These are phyloP conservation scores for Proliferodiscus dingleyae DNA, from an alignment of 2,329 filamentous ascomycete genomes.

Conservation along the genomic window DNA sequence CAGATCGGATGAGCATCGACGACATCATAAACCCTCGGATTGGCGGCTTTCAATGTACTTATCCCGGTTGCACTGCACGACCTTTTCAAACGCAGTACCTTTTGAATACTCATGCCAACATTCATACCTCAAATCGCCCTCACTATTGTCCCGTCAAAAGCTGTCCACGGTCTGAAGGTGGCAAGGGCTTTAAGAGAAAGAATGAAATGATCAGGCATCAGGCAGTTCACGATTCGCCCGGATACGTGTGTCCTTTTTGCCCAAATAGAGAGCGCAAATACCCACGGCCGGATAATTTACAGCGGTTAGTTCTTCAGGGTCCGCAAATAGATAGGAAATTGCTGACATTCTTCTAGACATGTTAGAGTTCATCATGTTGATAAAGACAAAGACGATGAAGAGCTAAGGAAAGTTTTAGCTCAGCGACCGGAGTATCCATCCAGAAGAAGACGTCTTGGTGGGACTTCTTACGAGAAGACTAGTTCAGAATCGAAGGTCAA, in stretches of 20 bases:
- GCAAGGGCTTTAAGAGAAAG: conserved; percentile 66
- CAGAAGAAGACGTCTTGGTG: too few species aligned
- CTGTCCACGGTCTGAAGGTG: conserved; percentile 58
- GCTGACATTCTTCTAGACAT: too few species aligned
- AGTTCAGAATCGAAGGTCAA: too few species aligned
- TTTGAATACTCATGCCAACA: conserved; percentile 57
- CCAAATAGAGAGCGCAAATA: conserved; percentile 91
- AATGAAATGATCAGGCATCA: conserved; percentile 74
- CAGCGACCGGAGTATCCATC: conserved; percentile 81
- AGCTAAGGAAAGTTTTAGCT: conserved; percentile 75
- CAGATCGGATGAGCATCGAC: conserved; percentile 55
- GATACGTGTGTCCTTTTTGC: conserved; percentile 95
- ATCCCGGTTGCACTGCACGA: conserved; percentile 60
- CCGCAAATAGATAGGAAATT: too few species aligned
- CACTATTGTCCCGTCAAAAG: conserved; percentile 61
- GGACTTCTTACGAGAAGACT: too few species aligned
- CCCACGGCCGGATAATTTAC: conserved; percentile 89
- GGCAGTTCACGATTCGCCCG: conserved; percentile 87
- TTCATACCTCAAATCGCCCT: conserved; percentile 60
- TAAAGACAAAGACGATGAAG: conserved; percentile 80
- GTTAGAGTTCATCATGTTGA: conserved; percentile 89
- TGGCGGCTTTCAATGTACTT: conserved; percentile 54
- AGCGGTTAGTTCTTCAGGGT: too few species aligned
- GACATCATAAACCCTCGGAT: conserved; percentile 49
- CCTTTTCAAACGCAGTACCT: conserved; percentile 63